These are phyloP conservation scores for Lentinus tigrinus DNA, from an alignment of 768 basidiomycete genomes.

Conservation along the genomic window DNA sequence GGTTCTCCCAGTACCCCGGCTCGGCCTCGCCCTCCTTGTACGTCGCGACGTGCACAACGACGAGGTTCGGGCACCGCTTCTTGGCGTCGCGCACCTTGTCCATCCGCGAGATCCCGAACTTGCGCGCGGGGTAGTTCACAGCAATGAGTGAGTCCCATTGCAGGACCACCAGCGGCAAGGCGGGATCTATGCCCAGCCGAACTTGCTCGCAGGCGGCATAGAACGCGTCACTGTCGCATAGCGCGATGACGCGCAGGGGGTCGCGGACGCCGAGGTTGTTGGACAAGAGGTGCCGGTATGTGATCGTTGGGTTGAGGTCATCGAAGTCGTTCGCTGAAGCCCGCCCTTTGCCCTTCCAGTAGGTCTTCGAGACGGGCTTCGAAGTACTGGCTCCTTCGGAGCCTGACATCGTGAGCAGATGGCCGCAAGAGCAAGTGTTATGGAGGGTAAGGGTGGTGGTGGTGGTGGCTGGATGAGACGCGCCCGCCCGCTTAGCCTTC, in stretches of 20 bases:
- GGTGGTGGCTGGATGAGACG: background rate
- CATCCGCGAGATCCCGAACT: constrained; percentile 92
- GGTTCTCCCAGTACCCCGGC: constrained; percentile 90
- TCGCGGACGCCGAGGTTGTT: constrained; percentile 68
- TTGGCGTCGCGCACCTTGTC: constrained; percentile 79
- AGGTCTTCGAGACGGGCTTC: constrained; percentile 7
- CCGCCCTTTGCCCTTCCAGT: constrained; percentile 59
- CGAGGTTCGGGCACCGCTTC: constrained; percentile 81
- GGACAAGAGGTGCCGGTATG: constrained; percentile 75
- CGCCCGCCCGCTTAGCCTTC: background rate
- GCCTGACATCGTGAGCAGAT: background rate
- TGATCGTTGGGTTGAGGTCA: constrained; percentile 66
- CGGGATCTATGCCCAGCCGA: constrained; percentile 62
- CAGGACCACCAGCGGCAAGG: constrained; percentile 72
- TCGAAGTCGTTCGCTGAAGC: constrained; percentile 46
- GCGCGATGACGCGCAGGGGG: constrained; percentile 80
- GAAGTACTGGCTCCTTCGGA: background rate
- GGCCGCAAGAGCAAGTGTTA: background rate
- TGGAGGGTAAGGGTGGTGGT: background rate
- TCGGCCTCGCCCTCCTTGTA: constrained; percentile 85
- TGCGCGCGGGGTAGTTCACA: constrained; percentile 92
- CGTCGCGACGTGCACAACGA: constrained; percentile 91
- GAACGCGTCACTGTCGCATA: constrained; percentile 91
- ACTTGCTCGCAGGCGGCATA: constrained; percentile 86
- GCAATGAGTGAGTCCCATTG: constrained; percentile 93